phyloP scores from a whole-genome alignment of 176 grass and related monocot species.

The barley (Hordeum vulgare) region DNA sequence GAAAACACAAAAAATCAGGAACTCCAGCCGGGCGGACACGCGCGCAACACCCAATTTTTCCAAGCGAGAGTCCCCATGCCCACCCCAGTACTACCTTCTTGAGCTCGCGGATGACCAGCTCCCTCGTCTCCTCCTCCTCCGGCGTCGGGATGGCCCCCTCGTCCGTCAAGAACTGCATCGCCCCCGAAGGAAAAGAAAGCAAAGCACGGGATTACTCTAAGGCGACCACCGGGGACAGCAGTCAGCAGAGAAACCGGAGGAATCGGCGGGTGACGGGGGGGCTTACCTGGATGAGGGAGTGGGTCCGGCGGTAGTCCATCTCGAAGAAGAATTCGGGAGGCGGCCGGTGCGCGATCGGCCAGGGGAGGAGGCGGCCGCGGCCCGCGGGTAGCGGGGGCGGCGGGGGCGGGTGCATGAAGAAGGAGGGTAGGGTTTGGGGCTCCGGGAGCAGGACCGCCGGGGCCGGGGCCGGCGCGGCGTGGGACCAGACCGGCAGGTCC shows the following conservation, averaged over 20 bases:
- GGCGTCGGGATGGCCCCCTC: constrained; percentile 39
- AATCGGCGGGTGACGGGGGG: neutral
- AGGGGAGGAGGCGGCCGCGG: neutral
- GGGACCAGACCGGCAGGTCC: neutral
- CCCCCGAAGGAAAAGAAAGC: neutral
- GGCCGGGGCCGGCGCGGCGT: neutral
- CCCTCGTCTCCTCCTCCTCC: constrained; percentile 45
- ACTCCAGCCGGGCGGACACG: neutral
- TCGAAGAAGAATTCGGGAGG: constrained; percentile 18
- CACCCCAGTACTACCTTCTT: constrained; percentile 29
- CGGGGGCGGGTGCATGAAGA: neutral
- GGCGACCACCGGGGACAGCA: neutral
- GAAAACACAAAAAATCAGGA: neutral
- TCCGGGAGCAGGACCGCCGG: neutral
- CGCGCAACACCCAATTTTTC: neutral
- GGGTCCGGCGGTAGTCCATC: constrained; percentile 32
- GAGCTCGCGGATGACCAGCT: constrained; percentile 46
- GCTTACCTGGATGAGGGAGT: constrained; percentile 42
- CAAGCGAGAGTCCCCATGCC: neutral
- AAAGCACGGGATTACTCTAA: neutral
- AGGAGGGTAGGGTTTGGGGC: constrained; percentile 27
- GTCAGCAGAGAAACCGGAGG: neutral
- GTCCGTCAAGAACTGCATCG: constrained; percentile 25
- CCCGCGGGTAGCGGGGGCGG: neutral
- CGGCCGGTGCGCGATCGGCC: constrained; percentile 1